A percentile compares a stretch with the other conserved stretches of the same genome.
These are phyloP conservation scores for Lotus japonicus DNA, from an alignment of 306 rosid genomes.

Conservation along the genomic window DNA sequence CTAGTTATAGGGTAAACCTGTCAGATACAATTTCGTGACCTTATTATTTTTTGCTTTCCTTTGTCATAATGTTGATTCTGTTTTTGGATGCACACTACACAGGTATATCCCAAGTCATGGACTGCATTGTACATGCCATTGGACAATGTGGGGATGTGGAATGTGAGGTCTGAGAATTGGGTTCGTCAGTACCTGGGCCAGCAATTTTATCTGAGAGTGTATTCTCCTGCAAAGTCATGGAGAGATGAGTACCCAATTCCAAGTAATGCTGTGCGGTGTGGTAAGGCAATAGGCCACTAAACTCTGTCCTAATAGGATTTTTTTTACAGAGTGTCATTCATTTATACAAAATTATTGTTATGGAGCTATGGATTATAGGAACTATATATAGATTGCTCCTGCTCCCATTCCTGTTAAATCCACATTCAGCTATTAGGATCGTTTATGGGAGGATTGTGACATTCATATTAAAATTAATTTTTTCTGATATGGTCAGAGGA, in stretches of 20 bases:
- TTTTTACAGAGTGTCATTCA: background rate
- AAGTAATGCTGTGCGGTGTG: conserved; percentile 59
- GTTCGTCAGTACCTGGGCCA: conserved; percentile 74
- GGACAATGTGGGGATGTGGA: conserved; percentile 97
- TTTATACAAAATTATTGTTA: background rate
- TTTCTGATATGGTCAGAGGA: background rate
- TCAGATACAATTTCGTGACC: background rate
- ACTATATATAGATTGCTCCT: background rate
- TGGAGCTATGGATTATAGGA: background rate
- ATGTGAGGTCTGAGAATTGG: conserved; percentile 80
- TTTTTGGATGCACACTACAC: background rate
- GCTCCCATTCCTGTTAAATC: background rate
- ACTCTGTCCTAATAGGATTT: background rate
- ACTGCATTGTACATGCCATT: conserved; percentile 77
- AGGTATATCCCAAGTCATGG: conserved; percentile 90
- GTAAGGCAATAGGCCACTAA: conserved; percentile 48
- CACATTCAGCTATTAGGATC: background rate
- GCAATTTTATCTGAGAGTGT: conserved; percentile 74
- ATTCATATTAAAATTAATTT: background rate
- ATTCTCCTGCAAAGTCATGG: conserved; percentile 69
- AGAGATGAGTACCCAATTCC: conserved; percentile 84
- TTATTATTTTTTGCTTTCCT: background rate
- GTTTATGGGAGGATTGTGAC: background rate
- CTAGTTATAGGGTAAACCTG: too few species aligned
- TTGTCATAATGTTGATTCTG: background rate